phyloP scores from a whole-genome alignment of 257 asterid species.

The Nicotiana sylvestris region DNA sequence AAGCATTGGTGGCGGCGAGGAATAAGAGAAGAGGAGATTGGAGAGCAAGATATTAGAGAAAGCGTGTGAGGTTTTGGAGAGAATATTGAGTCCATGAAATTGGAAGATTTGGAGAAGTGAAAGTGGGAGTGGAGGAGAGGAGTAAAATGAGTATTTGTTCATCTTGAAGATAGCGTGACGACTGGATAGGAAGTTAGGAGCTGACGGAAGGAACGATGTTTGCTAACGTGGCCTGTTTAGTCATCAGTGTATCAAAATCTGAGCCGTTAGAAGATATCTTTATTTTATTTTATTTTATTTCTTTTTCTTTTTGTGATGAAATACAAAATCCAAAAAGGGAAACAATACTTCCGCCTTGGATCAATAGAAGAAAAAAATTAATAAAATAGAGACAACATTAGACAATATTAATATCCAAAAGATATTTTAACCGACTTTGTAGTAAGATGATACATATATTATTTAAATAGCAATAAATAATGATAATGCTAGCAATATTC shows the following conservation, averaged over 20 bases:
- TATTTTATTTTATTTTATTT: neutral
- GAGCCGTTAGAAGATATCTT: neutral
- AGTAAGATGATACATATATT: no score
- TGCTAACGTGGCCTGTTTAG: slow-evolving; percentile 20
- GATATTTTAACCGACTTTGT: no score
- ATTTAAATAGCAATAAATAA: no score
- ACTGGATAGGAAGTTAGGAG: slow-evolving; percentile 28
- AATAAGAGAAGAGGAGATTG: slow-evolving; percentile 31
- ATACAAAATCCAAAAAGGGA: neutral
- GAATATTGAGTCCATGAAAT: slow-evolving; percentile 54
- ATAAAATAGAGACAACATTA: no score
- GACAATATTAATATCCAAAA: no score
- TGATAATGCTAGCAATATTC: no score
- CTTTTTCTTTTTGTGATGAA: neutral
- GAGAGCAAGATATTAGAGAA: slow-evolving; percentile 36
- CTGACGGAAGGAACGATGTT: slow-evolving; percentile 18
- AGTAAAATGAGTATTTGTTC: slow-evolving; percentile 17
- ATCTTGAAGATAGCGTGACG: slow-evolving; percentile 32
- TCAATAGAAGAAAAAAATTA: no score
- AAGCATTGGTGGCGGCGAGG: slow-evolving; percentile 42
- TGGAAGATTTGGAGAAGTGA: neutral
- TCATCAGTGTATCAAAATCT: neutral
- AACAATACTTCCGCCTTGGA: neutral
- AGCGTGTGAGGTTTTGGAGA: slow-evolving; percentile 39
- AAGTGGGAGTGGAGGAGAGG: neutral